phyloP scores from a whole-genome alignment of 352 stramenopile species.

The Globisporangium ultimum region DNA sequence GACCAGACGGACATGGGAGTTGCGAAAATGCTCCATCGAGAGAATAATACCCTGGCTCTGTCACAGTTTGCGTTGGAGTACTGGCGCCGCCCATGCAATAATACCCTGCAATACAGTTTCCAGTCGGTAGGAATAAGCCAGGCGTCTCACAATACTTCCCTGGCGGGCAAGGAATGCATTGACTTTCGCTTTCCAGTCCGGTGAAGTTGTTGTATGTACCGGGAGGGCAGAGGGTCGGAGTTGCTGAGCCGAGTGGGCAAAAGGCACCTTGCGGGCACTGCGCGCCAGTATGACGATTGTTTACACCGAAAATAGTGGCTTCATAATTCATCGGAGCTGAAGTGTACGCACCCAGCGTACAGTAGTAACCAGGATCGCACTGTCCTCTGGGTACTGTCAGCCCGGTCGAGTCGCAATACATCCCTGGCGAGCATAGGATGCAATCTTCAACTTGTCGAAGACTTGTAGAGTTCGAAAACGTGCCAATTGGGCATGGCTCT shows the following conservation, averaged over 20 bases:
- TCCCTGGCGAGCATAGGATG: constrained; percentile 79
- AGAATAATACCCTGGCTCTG: constrained; percentile 51
- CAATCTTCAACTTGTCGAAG: constrained; percentile 85
- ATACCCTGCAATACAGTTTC: constrained; percentile 71
- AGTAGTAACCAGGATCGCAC: constrained; percentile 92
- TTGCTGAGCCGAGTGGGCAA: constrained; percentile 62
- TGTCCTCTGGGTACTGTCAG: constrained; percentile 68
- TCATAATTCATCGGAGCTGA: constrained; percentile 86
- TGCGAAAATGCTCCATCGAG: constrained; percentile 37
- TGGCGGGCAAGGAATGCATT: constrained; percentile 81
- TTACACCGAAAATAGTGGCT: constrained; percentile 58
- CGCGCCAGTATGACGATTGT: constrained; percentile 57
- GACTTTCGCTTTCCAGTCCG: constrained; percentile 50
- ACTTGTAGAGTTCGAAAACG: constrained; percentile 78
- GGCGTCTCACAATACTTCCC: constrained; percentile 77
- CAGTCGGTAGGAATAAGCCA: constrained; percentile 63
- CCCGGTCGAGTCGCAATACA: constrained; percentile 88
- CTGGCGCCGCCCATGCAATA: constrained; percentile 66
- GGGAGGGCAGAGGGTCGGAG: constrained; percentile 57
- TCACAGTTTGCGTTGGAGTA: constrained; percentile 51
- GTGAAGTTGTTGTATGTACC: constrained; percentile 76
- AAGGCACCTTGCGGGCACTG: constrained; percentile 68
- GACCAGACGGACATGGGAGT: constrained; percentile 46
- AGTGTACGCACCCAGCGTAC: constrained; percentile 83
- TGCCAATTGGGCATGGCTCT: constrained; percentile 88